phyloP scores from a whole-genome alignment of 306 rosid genomes.

The Carpinus fangiana region DNA sequence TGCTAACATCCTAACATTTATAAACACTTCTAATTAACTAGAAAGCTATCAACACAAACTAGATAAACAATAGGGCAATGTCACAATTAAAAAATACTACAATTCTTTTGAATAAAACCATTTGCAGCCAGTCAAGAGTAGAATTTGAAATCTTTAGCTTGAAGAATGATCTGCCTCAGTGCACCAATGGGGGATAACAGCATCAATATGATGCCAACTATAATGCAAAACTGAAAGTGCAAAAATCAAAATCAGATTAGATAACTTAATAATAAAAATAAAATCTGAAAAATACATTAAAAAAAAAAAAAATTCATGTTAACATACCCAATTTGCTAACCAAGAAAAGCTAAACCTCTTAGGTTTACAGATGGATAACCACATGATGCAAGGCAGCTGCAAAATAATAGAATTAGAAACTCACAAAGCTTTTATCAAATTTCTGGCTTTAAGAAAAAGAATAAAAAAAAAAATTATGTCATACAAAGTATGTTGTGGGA shows the following conservation, averaged over 20 bases:
- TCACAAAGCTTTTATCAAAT: background rate
- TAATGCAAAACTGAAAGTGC: slow-evolving; percentile 25
- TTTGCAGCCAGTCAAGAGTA: slow-evolving; percentile 16
- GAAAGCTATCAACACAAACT: no score
- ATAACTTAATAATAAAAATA: background rate
- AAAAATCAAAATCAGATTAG: background rate
- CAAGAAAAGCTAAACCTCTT: slow-evolving; percentile 39
- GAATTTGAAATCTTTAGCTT: slow-evolving; percentile 28
- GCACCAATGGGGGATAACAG: slow-evolving; percentile 32
- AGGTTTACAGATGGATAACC: slow-evolving; percentile 41
- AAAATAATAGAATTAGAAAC: background rate
- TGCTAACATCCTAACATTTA: no score
- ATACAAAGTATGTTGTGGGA: slow-evolving; percentile 42
- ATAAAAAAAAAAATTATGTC: background rate
- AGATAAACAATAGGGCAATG: background rate
- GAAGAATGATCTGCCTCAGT: slow-evolving; percentile 25
- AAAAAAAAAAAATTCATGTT: background rate
- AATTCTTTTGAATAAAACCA: background rate
- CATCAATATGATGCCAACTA: slow-evolving; percentile 20
- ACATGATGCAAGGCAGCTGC: slow-evolving; percentile 53
- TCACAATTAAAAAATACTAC: background rate
- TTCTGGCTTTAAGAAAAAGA: background rate
- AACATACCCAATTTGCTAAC: slow-evolving; percentile 39
- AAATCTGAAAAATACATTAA: background rate
- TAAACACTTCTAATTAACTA: no score